Percentiles rank a stretch among this genome's conserved stretches.
These are phyloP conservation scores for Gossypium anomalum DNA, from an alignment of 345 rosid species.

Conservation along the genomic window DNA sequence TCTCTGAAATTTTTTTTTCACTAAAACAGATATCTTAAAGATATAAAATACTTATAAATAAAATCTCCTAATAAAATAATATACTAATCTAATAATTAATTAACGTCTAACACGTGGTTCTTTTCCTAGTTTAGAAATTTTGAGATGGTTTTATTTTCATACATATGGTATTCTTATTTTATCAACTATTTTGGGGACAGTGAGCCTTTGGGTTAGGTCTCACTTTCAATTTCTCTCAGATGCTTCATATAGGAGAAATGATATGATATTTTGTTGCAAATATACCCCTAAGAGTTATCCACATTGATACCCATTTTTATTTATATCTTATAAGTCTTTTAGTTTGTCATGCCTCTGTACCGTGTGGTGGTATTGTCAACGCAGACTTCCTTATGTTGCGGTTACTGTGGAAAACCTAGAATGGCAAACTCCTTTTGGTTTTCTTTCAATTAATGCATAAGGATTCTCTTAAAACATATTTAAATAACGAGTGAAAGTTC, in stretches of 20 bases:
- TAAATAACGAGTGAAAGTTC: too few species aligned
- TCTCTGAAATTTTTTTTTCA: too few species aligned
- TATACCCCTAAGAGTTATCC: not conserved
- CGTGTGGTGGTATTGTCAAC: not conserved
- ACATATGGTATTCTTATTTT: not conserved
- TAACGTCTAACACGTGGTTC: not conserved
- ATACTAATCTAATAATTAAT: too few species aligned
- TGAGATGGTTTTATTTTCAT: not conserved
- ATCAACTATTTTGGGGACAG: not conserved
- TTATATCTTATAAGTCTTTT: not conserved
- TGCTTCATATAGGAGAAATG: not conserved
- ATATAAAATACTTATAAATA: too few species aligned
- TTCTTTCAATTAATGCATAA: too few species aligned
- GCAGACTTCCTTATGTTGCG: not conserved
- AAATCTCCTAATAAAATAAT: too few species aligned
- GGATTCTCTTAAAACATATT: too few species aligned
- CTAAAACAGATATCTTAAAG: too few species aligned
- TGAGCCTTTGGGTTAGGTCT: not conserved
- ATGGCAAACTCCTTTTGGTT: too few species aligned
- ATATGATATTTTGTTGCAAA: not conserved
- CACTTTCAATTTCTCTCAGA: not conserved
- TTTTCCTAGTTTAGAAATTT: not conserved
- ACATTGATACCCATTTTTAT: not conserved
- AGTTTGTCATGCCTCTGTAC: not conserved
- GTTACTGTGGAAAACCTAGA: not conserved